phyloP scores from a whole-genome alignment of 140 eudicot species.

The Senecio squalidus region DNA sequence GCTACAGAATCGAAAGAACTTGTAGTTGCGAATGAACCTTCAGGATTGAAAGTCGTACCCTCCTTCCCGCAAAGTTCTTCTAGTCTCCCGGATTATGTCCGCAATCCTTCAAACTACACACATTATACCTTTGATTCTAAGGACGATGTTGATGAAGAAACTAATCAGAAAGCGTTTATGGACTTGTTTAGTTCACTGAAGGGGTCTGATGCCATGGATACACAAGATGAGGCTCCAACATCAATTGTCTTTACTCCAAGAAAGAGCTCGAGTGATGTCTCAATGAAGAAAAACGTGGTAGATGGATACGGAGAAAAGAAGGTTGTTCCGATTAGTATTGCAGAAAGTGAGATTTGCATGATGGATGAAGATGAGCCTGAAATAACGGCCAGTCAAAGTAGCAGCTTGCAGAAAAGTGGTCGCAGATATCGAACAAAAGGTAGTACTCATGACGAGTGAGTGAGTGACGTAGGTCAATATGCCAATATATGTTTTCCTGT shows the following conservation, averaged over 20 bases:
- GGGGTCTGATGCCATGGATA: constrained; percentile 31
- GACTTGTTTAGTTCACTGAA: constrained; percentile 45
- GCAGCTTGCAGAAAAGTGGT: constrained; percentile 42
- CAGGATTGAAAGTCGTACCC: constrained; percentile 6
- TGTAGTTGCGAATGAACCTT: constrained; percentile 10
- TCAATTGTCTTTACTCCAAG: constrained; percentile 58
- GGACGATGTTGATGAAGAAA: constrained; percentile 52
- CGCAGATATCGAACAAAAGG: constrained; percentile 59
- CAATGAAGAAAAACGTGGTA: constrained; percentile 17
- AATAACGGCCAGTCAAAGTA: constrained; percentile 9
- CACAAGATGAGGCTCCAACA: constrained; percentile 22
- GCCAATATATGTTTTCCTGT: neutral
- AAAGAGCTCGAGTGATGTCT: constrained; percentile 33
- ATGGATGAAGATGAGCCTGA: constrained; percentile 84
- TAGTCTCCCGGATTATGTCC: constrained; percentile 67
- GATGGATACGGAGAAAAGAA: constrained; percentile 32
- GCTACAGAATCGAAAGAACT: constrained; percentile 28
- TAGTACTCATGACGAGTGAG: neutral
- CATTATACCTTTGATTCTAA: constrained; percentile 67
- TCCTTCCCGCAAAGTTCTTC: constrained; percentile 16
- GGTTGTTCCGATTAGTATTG: constrained; percentile 38
- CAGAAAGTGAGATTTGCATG: constrained; percentile 39
- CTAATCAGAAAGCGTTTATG: constrained; percentile 52
- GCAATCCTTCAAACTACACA: constrained; percentile 74
- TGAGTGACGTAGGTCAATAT: constrained; percentile 18